These are phyloP conservation scores for Collybia mongolica DNA, from an alignment of 768 basidiomycete genomes.

Conservation along the genomic window DNA sequence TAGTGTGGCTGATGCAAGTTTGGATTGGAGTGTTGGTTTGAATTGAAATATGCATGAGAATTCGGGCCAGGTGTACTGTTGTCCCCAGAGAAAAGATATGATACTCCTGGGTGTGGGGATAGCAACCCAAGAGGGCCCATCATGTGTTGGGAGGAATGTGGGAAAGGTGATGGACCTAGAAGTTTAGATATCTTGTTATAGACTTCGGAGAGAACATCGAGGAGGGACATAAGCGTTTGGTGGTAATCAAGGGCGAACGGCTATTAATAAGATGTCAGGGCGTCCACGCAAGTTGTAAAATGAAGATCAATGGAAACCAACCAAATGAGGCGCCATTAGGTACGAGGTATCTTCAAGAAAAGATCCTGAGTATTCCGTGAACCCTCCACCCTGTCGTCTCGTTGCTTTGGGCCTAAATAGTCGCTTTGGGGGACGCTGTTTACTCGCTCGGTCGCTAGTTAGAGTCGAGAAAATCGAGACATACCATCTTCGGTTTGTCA, in stretches of 20 bases:
- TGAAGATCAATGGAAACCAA: conserved; percentile 30
- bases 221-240: conserved; percentile 82
- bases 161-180: conserved; percentile 79
- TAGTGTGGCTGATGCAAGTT: conserved; percentile 29
- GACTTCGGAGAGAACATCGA: conserved; percentile 86
- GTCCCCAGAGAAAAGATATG: conserved; percentile 67
- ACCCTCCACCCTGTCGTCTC: conserved; percentile 50
- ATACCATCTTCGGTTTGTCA: conserved; percentile 74
- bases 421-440: conserved; percentile 38
- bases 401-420: conserved; percentile 59
- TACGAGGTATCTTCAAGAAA: conserved; percentile 70
- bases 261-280: conserved; percentile 33
- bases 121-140: conserved; percentile 77
- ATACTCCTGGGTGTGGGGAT: conserved; percentile 79
- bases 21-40: conserved; percentile 28
- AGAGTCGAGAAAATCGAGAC: conserved; percentile 12
- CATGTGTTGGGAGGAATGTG: conserved; percentile 62
- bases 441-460: conserved; percentile 1
- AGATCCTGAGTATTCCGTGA: conserved; percentile 60
- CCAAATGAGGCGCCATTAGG: conserved; percentile 73
- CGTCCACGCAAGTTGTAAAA: neutral
- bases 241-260: conserved; percentile 91
- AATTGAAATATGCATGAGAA: conserved; percentile 12
- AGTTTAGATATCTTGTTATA: conserved; percentile 86
- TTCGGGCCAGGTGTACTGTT: conserved; percentile 18